Percentiles rank a stretch among this genome's conserved stretches.
These are phyloP conservation scores for Monosporozyma yasuniensis DNA, from an alignment of 805 yeast genomes.

Conservation along the genomic window DNA sequence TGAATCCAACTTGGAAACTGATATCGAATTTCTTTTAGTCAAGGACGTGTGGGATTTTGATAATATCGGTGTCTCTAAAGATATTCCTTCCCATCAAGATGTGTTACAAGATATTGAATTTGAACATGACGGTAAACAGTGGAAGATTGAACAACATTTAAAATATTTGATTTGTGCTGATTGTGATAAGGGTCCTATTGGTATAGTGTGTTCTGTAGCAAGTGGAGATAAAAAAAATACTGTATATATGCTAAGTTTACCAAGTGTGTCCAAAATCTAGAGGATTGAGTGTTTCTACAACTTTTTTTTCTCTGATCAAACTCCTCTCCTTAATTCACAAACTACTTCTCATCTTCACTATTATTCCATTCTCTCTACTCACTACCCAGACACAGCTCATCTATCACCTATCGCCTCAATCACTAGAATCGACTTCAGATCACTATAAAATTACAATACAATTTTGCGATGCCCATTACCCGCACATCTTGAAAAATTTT, in stretches of 20 bases:
- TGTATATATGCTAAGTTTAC: not conserved
- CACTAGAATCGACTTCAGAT: not conserved
- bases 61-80: constrained; percentile 63
- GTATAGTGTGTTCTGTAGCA: constrained; percentile 44
- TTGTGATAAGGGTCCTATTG: constrained; percentile 72
- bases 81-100: constrained; percentile 14
- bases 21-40: constrained; percentile 34
- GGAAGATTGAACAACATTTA: constrained; percentile 32
- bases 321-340: not conserved
- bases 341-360: not conserved
- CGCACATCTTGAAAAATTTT: not conserved
- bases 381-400: not conserved
- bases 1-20: not conserved
- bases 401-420: not conserved
- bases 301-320: not conserved
- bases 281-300: not conserved
- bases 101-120: constrained; percentile 13
- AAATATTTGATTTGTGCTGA: constrained; percentile 61
- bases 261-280: not conserved
- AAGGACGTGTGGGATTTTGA: constrained; percentile 72
- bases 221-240: constrained; percentile 7
- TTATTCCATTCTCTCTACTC: too few species aligned
- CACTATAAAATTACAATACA: not conserved
- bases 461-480: constrained; percentile 1
- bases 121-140: constrained; percentile 14